Evolutionary conservation across 495 filamentous ascomycete genomes (phyloP), one percentile per base, ranked within the genome.

Genomic region (Penicillium paradoxum): DNA sequence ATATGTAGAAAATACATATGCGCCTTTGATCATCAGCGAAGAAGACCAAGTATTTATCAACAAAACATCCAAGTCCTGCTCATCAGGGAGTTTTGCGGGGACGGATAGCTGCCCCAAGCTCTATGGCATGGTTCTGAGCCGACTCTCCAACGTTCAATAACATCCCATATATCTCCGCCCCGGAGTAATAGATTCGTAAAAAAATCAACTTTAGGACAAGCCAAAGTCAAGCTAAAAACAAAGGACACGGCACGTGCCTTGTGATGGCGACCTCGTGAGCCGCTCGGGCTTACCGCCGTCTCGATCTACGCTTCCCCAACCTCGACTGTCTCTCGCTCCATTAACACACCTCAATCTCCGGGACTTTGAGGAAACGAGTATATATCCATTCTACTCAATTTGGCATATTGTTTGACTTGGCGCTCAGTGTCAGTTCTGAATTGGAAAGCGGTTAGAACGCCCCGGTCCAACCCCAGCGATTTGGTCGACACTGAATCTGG

Each of bases 311-410:
- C 30, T 49, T 48, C 47, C 61, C 45, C 22, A 42, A 51, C 49
- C 49, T 48, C 41, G 52, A 56, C 58, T 54, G 21, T 29, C 53
- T 48, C 64, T 60, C 33, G 53, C 58, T 53, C 54, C 43, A 54
- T 34, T 57, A 51, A 57, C 60, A 45, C 45, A 22, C 41, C 51
- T 47, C 22, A 44, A 39, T 43, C 36, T 19, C 29, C 13, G 10
- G 24, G 34, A 37, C 4, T 11, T 27, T 13, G 14, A 41, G 15
- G 9, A 50, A 14, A 14, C 2, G 15, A 22, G 18, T 34, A 15
- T 50, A 41, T 32, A 41, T 24, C 11, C 9, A 7, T 21, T 18
- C 2, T 2, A 11, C 17, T 49, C 34, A 5, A 19, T 49, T 27
- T 39, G 34, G 24, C n/a, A 29, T 14, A 18, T 30, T 18, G 4